Evolutionary conservation across 257 asterid species (phyloP).

Genomic region (Datura wrightii): DNA sequence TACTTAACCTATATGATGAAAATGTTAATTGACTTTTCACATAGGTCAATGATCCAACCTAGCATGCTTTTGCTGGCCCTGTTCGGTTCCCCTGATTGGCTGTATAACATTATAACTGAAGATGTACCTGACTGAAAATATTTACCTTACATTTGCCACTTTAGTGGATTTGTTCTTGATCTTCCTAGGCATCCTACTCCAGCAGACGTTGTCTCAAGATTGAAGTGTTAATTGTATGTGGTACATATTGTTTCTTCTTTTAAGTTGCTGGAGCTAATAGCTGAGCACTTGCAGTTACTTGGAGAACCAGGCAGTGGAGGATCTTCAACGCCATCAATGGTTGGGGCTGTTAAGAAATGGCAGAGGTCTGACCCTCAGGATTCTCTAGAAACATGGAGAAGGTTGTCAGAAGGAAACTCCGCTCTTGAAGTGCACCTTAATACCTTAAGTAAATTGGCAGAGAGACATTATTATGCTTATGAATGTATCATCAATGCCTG

Average conservation of each 20-base stretch:
- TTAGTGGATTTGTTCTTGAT: not conserved
- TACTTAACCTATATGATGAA: not conserved
- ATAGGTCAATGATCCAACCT: not conserved
- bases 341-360: slow-evolving; percentile 99
- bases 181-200: not conserved
- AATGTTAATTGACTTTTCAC: not conserved
- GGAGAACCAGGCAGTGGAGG: slow-evolving; percentile 99
- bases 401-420: slow-evolving; percentile 77
- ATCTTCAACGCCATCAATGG: slow-evolving; percentile 98
- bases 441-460: slow-evolving; percentile 68
- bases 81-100: not conserved
- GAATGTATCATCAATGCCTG: slow-evolving; percentile 58
- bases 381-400: slow-evolving; percentile 80
- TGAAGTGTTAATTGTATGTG: slow-evolving; percentile 22
- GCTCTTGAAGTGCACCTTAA: slow-evolving; percentile 75
- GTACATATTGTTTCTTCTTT: slow-evolving; percentile 32
- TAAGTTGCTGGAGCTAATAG: slow-evolving; percentile 30
- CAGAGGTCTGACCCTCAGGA: slow-evolving; percentile 85
- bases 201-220: slow-evolving; percentile 7
- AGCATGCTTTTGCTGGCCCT: not conserved
- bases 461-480: slow-evolving; percentile 57
- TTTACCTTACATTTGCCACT: not conserved
- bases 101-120: not conserved
- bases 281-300: slow-evolving; percentile 66
- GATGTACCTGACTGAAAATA: not conserved